These are phyloP conservation scores for Tephrocybe sp. DNA, from an alignment of 768 basidiomycete species.

Conservation along the genomic window DNA sequence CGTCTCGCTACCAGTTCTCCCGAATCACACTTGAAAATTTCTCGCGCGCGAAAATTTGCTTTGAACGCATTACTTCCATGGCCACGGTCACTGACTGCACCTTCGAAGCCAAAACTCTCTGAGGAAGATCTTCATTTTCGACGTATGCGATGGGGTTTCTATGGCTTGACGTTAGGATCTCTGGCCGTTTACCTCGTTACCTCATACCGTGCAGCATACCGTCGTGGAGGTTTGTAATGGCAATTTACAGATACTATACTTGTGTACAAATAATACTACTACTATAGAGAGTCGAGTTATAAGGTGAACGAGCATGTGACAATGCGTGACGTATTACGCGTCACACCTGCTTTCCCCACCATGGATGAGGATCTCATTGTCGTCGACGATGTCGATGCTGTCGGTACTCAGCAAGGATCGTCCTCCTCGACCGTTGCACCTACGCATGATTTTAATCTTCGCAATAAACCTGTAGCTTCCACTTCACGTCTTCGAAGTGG, in stretches of 20 bases:
- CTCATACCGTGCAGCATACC: constrained; percentile 12
- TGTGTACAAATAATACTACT: too few species aligned
- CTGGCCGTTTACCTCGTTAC: constrained; percentile 37
- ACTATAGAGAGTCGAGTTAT: too few species aligned
- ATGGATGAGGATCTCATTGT: constrained; percentile 66
- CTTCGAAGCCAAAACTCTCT: constrained; percentile 19
- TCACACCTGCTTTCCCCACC: neutral
- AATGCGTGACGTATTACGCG: too few species aligned
- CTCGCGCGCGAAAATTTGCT: constrained; percentile 22
- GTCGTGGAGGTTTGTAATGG: neutral
- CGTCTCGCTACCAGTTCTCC: constrained; percentile 21
- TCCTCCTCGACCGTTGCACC: constrained; percentile 25
- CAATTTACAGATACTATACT: too few species aligned
- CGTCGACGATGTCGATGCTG: constrained; percentile 53
- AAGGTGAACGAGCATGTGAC: too few species aligned
- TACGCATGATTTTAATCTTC: constrained; percentile 16
- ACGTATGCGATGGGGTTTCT: constrained; percentile 53
- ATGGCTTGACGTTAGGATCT: constrained; percentile 42
- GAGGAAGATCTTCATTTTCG: constrained; percentile 47
- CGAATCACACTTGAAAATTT: constrained; percentile 16
- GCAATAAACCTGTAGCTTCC: constrained; percentile 24
- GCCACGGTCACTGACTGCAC: constrained; percentile 14
- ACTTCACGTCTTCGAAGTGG: constrained; percentile 35
- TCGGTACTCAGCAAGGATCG: constrained; percentile 30
- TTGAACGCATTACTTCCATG: constrained; percentile 40